A percentile compares a stretch with the other conserved stretches of the same genome.
Conservation (phyloP, 2,329 filamentous ascomycete genomes). For the Alternaria tenuissima region DNA sequence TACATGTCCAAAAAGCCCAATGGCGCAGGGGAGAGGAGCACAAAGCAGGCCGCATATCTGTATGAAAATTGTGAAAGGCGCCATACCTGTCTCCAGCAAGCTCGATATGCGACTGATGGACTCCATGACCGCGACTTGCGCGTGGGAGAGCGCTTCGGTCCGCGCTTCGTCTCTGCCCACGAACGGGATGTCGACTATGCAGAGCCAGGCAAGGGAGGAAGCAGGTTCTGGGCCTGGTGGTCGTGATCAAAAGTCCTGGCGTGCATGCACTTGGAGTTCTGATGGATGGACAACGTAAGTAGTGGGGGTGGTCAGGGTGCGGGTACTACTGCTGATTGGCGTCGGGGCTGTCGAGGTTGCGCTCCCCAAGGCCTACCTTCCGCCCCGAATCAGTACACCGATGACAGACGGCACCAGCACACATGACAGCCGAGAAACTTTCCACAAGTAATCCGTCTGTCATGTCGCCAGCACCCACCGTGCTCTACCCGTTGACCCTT, state of each 20-base stretch:
- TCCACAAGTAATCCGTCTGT: constrained; percentile 1
- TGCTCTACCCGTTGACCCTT: constrained; percentile 52
- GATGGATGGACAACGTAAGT: constrained; percentile 14
- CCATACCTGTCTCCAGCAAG: constrained; percentile 88
- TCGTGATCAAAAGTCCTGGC: constrained; percentile 35
- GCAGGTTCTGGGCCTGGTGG: constrained; percentile 26
- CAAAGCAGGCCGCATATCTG: background rate
- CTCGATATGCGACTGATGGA: constrained; percentile 93
- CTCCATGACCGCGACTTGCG: constrained; percentile 71
- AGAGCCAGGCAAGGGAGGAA: constrained; percentile 29
- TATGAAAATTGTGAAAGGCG: constrained; percentile 17
- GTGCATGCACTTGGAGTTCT: constrained; percentile 25
- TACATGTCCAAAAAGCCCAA: constrained; percentile 12
- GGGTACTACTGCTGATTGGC: constrained; percentile 19
- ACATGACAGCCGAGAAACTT: constrained; percentile 15
- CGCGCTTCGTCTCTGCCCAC: constrained; percentile 19
- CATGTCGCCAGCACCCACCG: constrained; percentile 42
- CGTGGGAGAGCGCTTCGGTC: constrained; percentile 23
- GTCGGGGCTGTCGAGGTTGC: background rate
- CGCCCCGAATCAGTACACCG: constrained; percentile 11
- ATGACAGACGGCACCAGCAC: constrained; percentile 14
- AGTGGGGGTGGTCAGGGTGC: constrained; percentile 18
- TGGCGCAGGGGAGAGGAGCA: constrained; percentile 12
- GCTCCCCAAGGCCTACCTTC: constrained; percentile 1
- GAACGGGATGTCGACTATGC: constrained; percentile 36